Conservation (phyloP, 805 yeast species). For the Ogataea salicorniae region DNA sequence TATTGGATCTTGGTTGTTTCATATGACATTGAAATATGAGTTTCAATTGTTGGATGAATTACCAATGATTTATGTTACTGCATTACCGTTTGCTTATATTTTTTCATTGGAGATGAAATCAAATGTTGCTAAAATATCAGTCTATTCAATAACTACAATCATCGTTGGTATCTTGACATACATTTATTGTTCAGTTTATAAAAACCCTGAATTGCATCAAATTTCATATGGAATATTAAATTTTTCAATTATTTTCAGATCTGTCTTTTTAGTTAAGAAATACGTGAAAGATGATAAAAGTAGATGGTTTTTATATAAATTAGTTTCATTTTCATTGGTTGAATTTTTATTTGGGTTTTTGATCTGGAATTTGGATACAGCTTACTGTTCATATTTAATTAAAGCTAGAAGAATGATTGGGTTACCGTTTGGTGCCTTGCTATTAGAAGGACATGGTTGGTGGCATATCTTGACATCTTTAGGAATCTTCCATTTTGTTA, state of each 20-base stretch:
- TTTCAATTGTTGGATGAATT: constrained; percentile 86
- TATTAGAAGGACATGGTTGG: constrained; percentile 88
- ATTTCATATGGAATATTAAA: constrained; percentile 73
- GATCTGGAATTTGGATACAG: constrained; percentile 83
- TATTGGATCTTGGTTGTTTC: constrained; percentile 88
- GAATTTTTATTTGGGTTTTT: constrained; percentile 67
- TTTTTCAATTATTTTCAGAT: constrained; percentile 54
- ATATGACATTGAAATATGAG: constrained; percentile 85
- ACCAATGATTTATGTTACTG: constrained; percentile 95
- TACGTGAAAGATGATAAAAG: constrained; percentile 49
- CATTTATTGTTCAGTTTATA: constrained; percentile 46
- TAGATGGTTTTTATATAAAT: constrained; percentile 43
- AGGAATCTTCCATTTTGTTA: constrained; percentile 78
- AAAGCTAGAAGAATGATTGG: constrained; percentile 57
- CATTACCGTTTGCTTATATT: constrained; percentile 62
- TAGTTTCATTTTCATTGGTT: constrained; percentile 55
- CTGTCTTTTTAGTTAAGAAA: constrained; percentile 43
- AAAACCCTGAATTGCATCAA: constrained; percentile 84
- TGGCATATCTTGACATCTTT: constrained; percentile 83
- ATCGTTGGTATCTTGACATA: constrained; percentile 25
- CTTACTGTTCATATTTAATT: constrained; percentile 61
- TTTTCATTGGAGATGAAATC: constrained; percentile 19
- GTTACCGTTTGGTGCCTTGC: constrained; percentile 73
- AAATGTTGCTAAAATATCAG: constrained; percentile 1
- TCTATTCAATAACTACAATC: constrained; percentile 14